Evolutionary conservation across 179 eudicot species (phyloP).

Genomic region (Beta lomatogona): DNA sequence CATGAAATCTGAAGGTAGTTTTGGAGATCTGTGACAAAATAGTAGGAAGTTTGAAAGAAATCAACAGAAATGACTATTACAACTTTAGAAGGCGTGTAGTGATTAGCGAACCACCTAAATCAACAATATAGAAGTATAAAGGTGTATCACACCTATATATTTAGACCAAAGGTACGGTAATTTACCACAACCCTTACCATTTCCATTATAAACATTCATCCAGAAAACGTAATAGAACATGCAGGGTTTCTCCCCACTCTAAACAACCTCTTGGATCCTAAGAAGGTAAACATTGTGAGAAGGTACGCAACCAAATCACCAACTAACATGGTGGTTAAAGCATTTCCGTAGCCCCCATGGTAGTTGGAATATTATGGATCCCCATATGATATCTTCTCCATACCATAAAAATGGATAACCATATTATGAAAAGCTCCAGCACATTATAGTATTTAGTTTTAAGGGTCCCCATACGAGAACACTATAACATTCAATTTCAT

Average conservation of each 20-base stretch:
- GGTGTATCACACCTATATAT: no score
- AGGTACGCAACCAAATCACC: not conserved
- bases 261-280: not conserved
- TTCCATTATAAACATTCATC: not conserved
- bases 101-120: not conserved
- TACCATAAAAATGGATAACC: not conserved
- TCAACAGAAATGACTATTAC: not conserved
- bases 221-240: not conserved
- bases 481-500: not conserved
- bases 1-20: not conserved
- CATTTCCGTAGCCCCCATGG: not conserved
- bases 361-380: not conserved
- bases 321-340: not conserved
- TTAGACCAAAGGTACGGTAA: not conserved
- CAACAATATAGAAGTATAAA: not conserved
- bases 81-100: not conserved
- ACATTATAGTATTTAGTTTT: not conserved
- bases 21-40: not conserved
- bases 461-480: not conserved
- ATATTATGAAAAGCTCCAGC: not conserved
- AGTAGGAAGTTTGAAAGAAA: not conserved
- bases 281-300: no score
- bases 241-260: not conserved
- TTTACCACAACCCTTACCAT: no score
- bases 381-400: not conserved